Conservation (phyloP, 2,329 filamentous ascomycete species). For the Colletotrichum gigasporum region DNA sequence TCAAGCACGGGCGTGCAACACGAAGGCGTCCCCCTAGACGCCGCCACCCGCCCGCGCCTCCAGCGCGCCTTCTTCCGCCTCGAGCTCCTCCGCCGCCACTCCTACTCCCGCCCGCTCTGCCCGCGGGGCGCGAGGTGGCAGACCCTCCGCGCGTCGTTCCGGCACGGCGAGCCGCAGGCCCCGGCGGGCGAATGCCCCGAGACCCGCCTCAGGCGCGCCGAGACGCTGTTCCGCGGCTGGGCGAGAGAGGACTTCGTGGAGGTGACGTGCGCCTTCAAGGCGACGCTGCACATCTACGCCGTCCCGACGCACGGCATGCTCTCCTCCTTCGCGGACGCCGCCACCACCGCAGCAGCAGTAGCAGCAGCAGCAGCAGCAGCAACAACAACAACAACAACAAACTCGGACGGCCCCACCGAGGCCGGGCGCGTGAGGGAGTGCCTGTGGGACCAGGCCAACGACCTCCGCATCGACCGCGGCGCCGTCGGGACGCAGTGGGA, state of each 20-base stretch:
- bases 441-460: neutral
- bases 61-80: slow-evolving; percentile 28
- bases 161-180: neutral
- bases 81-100: slow-evolving; percentile 7
- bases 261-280: slow-evolving; percentile 18
- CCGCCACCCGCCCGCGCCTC: neutral
- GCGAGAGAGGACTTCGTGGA: neutral
- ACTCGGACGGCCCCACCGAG: no score
- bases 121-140: neutral
- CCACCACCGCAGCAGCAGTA: neutral
- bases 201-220: neutral
- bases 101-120: slow-evolving; percentile 11
- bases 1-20: neutral
- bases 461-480: neutral
- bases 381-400: neutral
- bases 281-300: slow-evolving; percentile 16
- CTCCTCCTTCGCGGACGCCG: neutral
- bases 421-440: no score
- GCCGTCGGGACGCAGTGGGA: slow-evolving; percentile 6
- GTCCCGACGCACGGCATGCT: neutral
- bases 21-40: neutral
- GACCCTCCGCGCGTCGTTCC: neutral
- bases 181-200: neutral
- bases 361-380: no score
- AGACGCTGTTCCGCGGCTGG: slow-evolving; percentile 1